Base-by-base conservation (phyloP, 225 moss, liverwort and hornwort genomes). In the Lunularia cruciata region DNA sequence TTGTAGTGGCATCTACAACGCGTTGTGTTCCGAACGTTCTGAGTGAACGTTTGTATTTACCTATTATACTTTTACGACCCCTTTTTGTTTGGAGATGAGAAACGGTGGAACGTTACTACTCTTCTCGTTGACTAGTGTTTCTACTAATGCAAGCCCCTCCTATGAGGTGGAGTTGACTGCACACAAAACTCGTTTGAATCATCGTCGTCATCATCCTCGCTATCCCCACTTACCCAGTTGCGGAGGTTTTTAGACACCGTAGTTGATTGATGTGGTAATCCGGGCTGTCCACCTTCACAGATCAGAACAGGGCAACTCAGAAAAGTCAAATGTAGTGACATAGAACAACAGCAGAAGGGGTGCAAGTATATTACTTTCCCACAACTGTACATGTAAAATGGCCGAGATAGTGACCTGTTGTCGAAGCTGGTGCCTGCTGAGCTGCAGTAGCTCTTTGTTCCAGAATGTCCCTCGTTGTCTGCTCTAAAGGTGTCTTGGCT, bases 201-300 rank as follows among this genome's bases (percentile, higher is more conserved):
- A n/a, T 70, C 70, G 15, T 76, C 81, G 3, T 77, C 79, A 57
- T 79, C 77, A 11, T 77, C 81, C 16, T 80, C 80, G 23, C 68
- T 52, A 72, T 83, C 82, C 46, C 82, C 82, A 70, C 68, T 75
- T 2, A 83, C 78, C 82, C 82, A 83, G 60, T 75, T 83, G 68
- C 82, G 75, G 37, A 75, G 37, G 60, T 75, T 83, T 59, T 57
- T 78, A 4, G 75, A 49, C 63, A 69, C 36, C 35, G 57, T 68
- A 23, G 80, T 53, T 48, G 56, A 65, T 33, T 68, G 69, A 14
- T 82, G 74, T 35, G 77, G 71, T 55, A 54, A 31, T 26, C 76
- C 68, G 59, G 34, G 69, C 19, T 25, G 22, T 27, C 65, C 65
- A 73, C 59, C 76, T 76, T 69, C 72, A 61, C 45, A 69, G 19